Conservation (phyloP, 2,329 filamentous ascomycete species). For the Fusarium brevicatenulatum region DNA sequence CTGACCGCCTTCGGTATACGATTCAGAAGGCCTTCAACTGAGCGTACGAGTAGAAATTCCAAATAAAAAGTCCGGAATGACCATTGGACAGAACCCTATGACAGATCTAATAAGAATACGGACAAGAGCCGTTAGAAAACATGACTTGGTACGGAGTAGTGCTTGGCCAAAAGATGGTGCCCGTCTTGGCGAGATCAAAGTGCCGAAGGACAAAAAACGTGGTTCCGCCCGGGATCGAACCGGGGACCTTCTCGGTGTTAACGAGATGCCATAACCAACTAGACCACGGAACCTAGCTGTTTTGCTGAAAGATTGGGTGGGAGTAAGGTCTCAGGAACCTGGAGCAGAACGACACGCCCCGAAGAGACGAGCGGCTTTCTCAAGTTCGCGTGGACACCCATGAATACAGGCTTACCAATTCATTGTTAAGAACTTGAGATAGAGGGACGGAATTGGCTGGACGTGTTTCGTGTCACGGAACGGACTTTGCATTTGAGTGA, state of each 20-base stretch:
- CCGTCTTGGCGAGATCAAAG: background rate
- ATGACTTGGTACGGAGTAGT: background rate
- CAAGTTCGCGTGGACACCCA: too few species aligned
- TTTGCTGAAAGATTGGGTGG: rapidly evolving
- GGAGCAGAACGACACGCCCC: rapidly evolving
- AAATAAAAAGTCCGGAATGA: background rate
- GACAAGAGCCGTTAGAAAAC: background rate
- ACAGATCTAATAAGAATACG: background rate
- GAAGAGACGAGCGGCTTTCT: background rate
- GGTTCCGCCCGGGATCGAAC: conserved; percentile 21
- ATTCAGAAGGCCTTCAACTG: too few species aligned
- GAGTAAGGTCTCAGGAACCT: background rate
- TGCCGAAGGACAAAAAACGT: background rate
- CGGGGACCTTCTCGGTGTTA: conserved; percentile 25
- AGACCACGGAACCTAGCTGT: conserved; percentile 12
- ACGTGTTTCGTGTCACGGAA: background rate
- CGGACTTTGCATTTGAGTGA: background rate
- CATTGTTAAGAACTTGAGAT: background rate
- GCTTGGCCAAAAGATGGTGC: background rate
- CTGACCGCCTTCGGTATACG: background rate
- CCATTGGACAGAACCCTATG: background rate
- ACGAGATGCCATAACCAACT: conserved; percentile 25
- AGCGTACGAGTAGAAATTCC: background rate
- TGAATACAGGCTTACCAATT: background rate
- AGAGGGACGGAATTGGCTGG: background rate